Conservation (phyloP, 2,329 filamentous ascomycete species). For the Colletotrichum sp. region DNA sequence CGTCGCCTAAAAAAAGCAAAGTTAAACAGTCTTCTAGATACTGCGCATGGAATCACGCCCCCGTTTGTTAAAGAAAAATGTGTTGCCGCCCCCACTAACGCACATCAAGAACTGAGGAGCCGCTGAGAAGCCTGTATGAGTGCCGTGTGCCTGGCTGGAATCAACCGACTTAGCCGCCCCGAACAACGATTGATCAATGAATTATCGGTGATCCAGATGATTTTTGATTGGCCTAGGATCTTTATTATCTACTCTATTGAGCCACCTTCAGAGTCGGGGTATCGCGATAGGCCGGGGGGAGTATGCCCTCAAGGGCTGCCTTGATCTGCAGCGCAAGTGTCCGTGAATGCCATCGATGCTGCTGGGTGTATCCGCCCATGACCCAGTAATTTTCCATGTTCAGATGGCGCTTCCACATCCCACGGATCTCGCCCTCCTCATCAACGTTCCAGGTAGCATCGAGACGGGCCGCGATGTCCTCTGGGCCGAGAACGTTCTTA, state of each 20-base stretch:
- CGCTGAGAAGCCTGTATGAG: background rate
- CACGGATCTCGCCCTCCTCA: constrained; percentile 44
- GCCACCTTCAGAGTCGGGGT: background rate
- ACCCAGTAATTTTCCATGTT: constrained; percentile 38
- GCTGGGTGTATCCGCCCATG: constrained; percentile 33
- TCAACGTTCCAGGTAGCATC: constrained; percentile 47
- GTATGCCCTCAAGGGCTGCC: constrained; percentile 32
- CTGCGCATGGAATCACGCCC: background rate
- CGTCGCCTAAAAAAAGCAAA: background rate
- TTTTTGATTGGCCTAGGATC: fast-evolving
- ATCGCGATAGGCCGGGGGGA: constrained; percentile 27
- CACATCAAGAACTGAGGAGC: background rate
- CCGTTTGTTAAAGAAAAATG: background rate
- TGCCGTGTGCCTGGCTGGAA: background rate
- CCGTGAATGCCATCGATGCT: constrained; percentile 38
- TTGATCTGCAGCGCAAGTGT: constrained; percentile 38
- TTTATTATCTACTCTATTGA: background rate
- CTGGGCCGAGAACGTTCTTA: background rate
- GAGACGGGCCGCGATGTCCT: constrained; percentile 32
- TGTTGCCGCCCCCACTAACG: background rate
- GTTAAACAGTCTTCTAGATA: background rate
- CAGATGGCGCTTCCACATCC: constrained; percentile 40
- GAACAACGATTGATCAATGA: background rate
- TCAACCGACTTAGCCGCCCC: background rate
- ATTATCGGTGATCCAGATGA: background rate